A percentile compares a stretch with the other conserved stretches of the same genome.
Evolutionary conservation across 176 grass and related monocot species (phyloP).

Genomic region (Raddia guianensis): DNA sequence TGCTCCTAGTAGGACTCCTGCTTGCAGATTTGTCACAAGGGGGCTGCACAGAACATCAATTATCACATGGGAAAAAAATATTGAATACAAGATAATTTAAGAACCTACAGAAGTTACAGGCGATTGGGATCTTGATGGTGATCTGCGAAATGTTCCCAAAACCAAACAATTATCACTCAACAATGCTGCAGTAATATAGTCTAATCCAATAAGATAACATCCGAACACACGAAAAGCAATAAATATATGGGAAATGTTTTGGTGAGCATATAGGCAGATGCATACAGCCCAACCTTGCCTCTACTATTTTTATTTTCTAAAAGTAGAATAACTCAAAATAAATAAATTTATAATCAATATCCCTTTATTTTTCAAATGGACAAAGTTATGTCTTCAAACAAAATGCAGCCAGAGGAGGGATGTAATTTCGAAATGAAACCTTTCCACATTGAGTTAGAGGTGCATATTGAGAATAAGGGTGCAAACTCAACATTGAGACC

Average conservation of each 20-base stretch:
- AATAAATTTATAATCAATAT: conserved; percentile 18
- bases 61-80: conserved; percentile 24
- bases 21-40: conserved; percentile 35
- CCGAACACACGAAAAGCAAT: conserved; percentile 36
- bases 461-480: neutral
- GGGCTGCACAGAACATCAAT: conserved; percentile 38
- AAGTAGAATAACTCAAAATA: conserved; percentile 3
- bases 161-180: conserved; percentile 29
- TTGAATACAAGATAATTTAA: conserved; percentile 12
- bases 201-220: conserved; percentile 34
- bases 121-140: conserved; percentile 66
- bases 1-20: conserved; percentile 47
- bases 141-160: conserved; percentile 70
- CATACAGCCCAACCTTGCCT: neutral
- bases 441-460: no score
- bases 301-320: neutral
- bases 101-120: conserved; percentile 75
- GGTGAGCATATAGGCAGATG: neutral
- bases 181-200: conserved; percentile 34
- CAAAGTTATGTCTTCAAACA: neutral
- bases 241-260: conserved; percentile 15
- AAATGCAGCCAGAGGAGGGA: neutral
- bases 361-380: neutral
- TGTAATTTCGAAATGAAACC: no score
- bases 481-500: conserved; percentile 5